phyloP scores from a whole-genome alignment of 352 stramenopile genomes.

The Aphanomyces cochlioides region DNA sequence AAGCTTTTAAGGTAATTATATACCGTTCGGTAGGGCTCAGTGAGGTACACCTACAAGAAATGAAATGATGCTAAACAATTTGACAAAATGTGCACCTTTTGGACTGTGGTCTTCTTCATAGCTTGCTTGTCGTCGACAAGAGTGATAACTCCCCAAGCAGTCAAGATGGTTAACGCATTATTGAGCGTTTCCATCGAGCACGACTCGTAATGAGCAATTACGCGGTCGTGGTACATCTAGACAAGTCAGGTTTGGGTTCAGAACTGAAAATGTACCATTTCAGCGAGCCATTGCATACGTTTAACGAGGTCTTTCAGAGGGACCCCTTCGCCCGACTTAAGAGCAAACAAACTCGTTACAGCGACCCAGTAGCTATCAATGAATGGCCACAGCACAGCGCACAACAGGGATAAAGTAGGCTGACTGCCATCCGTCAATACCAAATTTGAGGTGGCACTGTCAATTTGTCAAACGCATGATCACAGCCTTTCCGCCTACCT shows the following conservation, averaged over 20 bases:
- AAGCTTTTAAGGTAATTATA: constrained; percentile 10
- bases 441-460: not conserved
- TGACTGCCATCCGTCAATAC: constrained; percentile 27
- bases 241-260: not conserved
- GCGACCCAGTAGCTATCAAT: constrained; percentile 85
- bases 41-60: constrained; percentile 14
- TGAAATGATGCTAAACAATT: no score
- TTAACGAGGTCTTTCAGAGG: constrained; percentile 61
- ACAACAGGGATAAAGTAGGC: constrained; percentile 60
- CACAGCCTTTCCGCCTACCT: not conserved
- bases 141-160: constrained; percentile 58
- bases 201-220: constrained; percentile 84
- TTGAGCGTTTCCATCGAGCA: constrained; percentile 80
- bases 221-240: constrained; percentile 81
- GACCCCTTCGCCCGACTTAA: constrained; percentile 52
- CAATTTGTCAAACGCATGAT: not conserved
- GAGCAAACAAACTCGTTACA: constrained; percentile 64
- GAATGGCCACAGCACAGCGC: constrained; percentile 80
- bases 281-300: constrained; percentile 76
- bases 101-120: no score
- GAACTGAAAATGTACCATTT: constrained; percentile 40
- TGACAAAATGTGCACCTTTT: no score
- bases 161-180: constrained; percentile 64
- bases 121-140: no score
- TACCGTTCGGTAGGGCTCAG: constrained; percentile 13